phyloP scores from a whole-genome alignment of 148 eudicot species.

The Spergularia marina region DNA sequence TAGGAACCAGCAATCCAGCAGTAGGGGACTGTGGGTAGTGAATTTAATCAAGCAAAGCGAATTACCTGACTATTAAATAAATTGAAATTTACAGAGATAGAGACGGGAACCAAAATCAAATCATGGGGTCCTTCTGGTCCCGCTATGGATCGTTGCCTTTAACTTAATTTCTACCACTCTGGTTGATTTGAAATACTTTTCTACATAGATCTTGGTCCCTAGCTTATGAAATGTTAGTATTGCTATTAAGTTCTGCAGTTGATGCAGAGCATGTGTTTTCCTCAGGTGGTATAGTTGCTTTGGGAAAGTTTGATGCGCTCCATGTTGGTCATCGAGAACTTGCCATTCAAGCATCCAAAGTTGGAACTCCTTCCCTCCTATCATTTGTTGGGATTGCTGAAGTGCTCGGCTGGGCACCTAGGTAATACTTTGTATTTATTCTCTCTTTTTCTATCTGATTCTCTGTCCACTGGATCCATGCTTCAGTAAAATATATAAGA shows the following conservation, averaged over 20 bases:
- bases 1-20: background rate
- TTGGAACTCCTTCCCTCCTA: slow-evolving; percentile 76
- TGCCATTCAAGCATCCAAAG: slow-evolving; percentile 84
- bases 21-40: background rate
- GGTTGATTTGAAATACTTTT: background rate
- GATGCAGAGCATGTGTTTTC: slow-evolving; percentile 1
- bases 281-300: slow-evolving; percentile 87
- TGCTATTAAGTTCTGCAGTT: no score
- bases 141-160: background rate
- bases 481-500: background rate
- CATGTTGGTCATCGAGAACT: slow-evolving; percentile 97
- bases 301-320: slow-evolving; percentile 98
- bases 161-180: background rate
- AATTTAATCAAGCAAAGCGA: background rate
- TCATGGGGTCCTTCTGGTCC: background rate
- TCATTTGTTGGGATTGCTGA: slow-evolving; percentile 97
- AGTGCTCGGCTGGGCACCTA: slow-evolving; percentile 94
- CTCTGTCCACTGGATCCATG: background rate
- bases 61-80: background rate
- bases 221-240: no score
- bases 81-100: background rate
- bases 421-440: slow-evolving; percentile 39
- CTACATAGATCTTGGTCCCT: no score
- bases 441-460: background rate
- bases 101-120: background rate